Base-by-base conservation (phyloP, 371 early-diverging fungal species). In the Mucor mucedo region DNA sequence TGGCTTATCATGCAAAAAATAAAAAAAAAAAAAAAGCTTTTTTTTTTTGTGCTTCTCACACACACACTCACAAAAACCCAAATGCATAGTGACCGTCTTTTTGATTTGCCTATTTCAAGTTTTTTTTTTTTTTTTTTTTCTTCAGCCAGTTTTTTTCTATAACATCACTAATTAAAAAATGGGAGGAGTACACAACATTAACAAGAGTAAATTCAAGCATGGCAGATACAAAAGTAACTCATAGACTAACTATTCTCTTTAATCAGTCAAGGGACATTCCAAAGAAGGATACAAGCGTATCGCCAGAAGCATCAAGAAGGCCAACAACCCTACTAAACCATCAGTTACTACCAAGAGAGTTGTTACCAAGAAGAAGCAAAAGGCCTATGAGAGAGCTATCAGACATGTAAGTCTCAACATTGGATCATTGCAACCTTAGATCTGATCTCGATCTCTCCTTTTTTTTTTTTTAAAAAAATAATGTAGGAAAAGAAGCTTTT, bases 331-430 rank as follows among this genome's bases (percentile, higher is more conserved):
- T n/a, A 56, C 52, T 11, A 55, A 45, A 50, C 70, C 73, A 30
- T 52, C 59, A 13, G 49, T 72, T 30, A 70, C 67, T 10, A 70
- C 60, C 47, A 59, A 58, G 33, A 60, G 68, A 65, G 73, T 74
- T 29, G 54, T 72, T 52, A 68, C 78, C 32, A 77, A 72, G 55
- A 82, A 81, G 73, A 82, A 82, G 69, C 78, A 77, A 60, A 76
- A 79, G 59, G 72, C 76, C 47, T 27, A 70, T 5, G 79, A 75
- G 30, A 70, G 65, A 38, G 79, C 79, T 32, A 27, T 77, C 6
- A 69, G 69, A 40, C 48, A 77, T 52, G 82, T 81, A 75, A 70
- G 71, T 52, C 38, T 2, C 28, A 21, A 21, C 21, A 21, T 21
- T 21, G 21, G 21, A 21, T 21, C 21, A 21, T 21, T 21, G 32